Evolutionary conservation across 495 filamentous ascomycete species (phyloP).

Genomic region (Xeromyces bisporus): DNA sequence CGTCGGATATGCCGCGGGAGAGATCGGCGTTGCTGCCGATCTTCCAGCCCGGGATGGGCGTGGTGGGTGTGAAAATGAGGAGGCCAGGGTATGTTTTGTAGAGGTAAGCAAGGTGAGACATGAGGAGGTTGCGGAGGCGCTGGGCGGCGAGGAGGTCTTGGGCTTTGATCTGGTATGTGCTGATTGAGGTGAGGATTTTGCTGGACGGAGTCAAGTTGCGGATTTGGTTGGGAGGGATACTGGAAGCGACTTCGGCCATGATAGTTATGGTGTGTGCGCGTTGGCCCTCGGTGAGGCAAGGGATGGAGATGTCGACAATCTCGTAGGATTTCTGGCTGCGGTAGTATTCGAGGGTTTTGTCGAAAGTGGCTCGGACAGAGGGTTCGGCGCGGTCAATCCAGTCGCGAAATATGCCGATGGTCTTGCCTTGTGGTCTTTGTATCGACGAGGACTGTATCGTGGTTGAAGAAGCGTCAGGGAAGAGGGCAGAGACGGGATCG

Average conservation of each 20-base stretch:
- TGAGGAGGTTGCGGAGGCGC: slow-evolving; percentile 56
- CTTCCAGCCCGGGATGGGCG: slow-evolving; percentile 60
- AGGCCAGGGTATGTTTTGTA: slow-evolving; percentile 58
- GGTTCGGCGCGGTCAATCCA: slow-evolving; percentile 59
- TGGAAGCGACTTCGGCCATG: slow-evolving; percentile 45
- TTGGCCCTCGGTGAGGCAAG: slow-evolving; percentile 56
- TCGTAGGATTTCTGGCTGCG: slow-evolving; percentile 41
- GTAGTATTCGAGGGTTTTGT: slow-evolving; percentile 45
- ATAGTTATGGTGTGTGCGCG: slow-evolving; percentile 69
- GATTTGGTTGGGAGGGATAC: slow-evolving; percentile 22
- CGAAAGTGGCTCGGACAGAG: slow-evolving; percentile 41
- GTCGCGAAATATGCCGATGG: slow-evolving; percentile 54
- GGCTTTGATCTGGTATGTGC: slow-evolving; percentile 41
- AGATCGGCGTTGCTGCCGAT: slow-evolving; percentile 38
- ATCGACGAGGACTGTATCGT: slow-evolving; percentile 5
- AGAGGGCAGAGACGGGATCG: slow-evolving; percentile 31
- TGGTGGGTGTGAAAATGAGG: slow-evolving; percentile 65
- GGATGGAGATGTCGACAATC: slow-evolving; percentile 56
- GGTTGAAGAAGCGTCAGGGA: slow-evolving; percentile 27
- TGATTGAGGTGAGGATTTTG: slow-evolving; percentile 52
- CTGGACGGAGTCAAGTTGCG: slow-evolving; percentile 48
- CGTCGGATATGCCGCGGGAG: slow-evolving; percentile 53
- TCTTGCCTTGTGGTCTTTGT: slow-evolving; percentile 18
- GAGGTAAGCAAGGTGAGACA: slow-evolving; percentile 64
- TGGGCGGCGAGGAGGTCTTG: slow-evolving; percentile 59